Evolutionary conservation across 2,329 filamentous ascomycete genomes (phyloP).

Genomic region (Neobulgaria alba): DNA sequence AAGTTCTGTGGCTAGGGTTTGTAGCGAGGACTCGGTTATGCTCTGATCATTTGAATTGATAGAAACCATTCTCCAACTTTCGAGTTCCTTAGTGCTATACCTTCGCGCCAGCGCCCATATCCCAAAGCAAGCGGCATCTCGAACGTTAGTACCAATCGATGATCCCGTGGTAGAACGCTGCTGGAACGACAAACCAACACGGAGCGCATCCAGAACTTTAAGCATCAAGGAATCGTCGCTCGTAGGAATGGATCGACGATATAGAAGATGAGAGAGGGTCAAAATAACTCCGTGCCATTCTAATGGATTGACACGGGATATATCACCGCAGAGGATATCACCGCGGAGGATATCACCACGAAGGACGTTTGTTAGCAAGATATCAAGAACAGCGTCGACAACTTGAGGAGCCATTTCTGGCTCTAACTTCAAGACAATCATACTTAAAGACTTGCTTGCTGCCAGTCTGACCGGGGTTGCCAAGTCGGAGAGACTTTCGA

Average conservation of each 20-base stretch:
- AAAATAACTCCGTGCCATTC: constrained; percentile 91
- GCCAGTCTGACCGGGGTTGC: constrained; percentile 87
- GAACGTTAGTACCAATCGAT: constrained; percentile 79
- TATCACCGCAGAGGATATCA: constrained; percentile 37
- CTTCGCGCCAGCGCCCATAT: constrained; percentile 87
- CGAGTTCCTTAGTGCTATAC: constrained; percentile 72
- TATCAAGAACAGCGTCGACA: constrained; percentile 77
- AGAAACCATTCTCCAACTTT: constrained; percentile 43
- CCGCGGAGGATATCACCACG: too few relatives aligned
- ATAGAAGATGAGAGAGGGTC: constrained; percentile 78
- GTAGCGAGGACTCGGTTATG: constrained; percentile 49
- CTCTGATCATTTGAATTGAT: constrained; percentile 15
- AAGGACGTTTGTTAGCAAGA: constrained; percentile 49
- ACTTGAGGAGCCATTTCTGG: constrained; percentile 77
- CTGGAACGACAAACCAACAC: constrained; percentile 80
- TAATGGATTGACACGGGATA: constrained; percentile 69
- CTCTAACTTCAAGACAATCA: constrained; percentile 74
- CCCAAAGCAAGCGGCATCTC: constrained; percentile 93
- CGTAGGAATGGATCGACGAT: constrained; percentile 70
- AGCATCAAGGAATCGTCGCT: constrained; percentile 65
- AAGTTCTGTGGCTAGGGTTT: constrained; percentile 72
- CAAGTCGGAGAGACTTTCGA: constrained; percentile 72
- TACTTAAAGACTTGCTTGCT: constrained; percentile 84
- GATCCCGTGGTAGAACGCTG: constrained; percentile 78
- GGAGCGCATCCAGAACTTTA: constrained; percentile 46